A percentile compares a stretch with the other conserved stretches of the same genome.
Conservation (phyloP, 805 yeast species). For the Cyberlindnera bimundalis region DNA sequence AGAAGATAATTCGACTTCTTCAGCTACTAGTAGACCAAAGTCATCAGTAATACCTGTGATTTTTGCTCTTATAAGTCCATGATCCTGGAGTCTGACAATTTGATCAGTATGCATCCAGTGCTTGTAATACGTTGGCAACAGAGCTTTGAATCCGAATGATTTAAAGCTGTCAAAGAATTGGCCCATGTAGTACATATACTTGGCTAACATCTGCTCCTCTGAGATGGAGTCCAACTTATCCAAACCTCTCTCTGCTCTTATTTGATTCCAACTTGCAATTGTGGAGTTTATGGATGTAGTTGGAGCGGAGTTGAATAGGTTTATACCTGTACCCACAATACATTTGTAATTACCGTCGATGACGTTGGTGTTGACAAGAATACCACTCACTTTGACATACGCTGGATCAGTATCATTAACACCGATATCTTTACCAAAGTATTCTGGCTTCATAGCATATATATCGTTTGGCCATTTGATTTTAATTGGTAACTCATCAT, state of each 20-base stretch:
- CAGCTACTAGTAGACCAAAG: slow-evolving; percentile 78
- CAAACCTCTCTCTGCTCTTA: slow-evolving; percentile 41
- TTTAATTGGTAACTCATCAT: slow-evolving; percentile 70
- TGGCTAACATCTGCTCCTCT: slow-evolving; percentile 59
- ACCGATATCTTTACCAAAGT: slow-evolving; percentile 38
- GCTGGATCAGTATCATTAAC: slow-evolving; percentile 57
- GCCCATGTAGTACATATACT: slow-evolving; percentile 62
- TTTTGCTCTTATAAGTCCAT: slow-evolving; percentile 50
- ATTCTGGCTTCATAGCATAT: slow-evolving; percentile 68
- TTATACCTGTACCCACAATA: slow-evolving; percentile 85
- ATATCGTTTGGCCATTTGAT: slow-evolving; percentile 98
- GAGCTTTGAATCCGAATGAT: slow-evolving; percentile 61
- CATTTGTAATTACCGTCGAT: slow-evolving; percentile 56
- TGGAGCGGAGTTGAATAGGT: slow-evolving; percentile 82
- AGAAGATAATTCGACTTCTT: slow-evolving; percentile 49
- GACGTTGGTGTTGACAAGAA: slow-evolving; percentile 75
- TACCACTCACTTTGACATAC: slow-evolving; percentile 78
- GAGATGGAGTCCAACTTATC: slow-evolving; percentile 25
- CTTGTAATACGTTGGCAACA: slow-evolving; percentile 68
- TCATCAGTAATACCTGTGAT: slow-evolving; percentile 81
- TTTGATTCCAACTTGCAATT: slow-evolving; percentile 55
- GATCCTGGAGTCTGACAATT: slow-evolving; percentile 61
- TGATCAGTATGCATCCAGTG: slow-evolving; percentile 86
- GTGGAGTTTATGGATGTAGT: slow-evolving; percentile 83
- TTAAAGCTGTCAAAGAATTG: slow-evolving; percentile 56